These are phyloP conservation scores for Aspergillus olivimuriae DNA, from an alignment of 495 filamentous ascomycete species.

Conservation along the genomic window DNA sequence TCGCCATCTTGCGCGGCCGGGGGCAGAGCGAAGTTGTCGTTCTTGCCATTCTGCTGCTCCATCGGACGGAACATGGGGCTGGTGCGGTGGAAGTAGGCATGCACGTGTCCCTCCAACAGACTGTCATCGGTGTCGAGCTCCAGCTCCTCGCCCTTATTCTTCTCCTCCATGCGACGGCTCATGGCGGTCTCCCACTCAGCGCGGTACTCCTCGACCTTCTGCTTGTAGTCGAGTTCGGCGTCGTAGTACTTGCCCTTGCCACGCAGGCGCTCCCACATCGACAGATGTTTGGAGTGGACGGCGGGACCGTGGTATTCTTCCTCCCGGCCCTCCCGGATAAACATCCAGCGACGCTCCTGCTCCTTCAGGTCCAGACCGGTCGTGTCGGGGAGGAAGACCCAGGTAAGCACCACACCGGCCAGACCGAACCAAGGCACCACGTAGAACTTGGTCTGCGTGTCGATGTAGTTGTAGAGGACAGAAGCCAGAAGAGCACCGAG, in stretches of 20 bases:
- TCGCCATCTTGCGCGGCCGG: constrained; percentile 31
- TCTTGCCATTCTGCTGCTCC: constrained; percentile 35
- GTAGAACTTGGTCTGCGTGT: constrained; percentile 68
- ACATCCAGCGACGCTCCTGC: constrained; percentile 83
- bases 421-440: constrained; percentile 91
- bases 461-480: constrained; percentile 85
- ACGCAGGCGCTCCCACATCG: constrained; percentile 67
- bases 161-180: constrained; percentile 42
- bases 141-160: constrained; percentile 27
- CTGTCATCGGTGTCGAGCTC: constrained; percentile 34
- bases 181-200: constrained; percentile 56
- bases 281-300: constrained; percentile 78
- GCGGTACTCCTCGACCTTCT: constrained; percentile 75
- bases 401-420: constrained; percentile 68
- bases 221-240: constrained; percentile 67
- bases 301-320: constrained; percentile 84
- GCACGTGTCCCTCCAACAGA: constrained; percentile 39
- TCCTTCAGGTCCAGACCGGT: constrained; percentile 91
- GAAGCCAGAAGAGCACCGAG: constrained; percentile 75
- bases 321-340: constrained; percentile 65
- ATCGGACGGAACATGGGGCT: constrained; percentile 44
- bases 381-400: constrained; percentile 81
- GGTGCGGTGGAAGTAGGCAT: constrained; percentile 44
- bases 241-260: constrained; percentile 72
- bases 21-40: constrained; percentile 34